phyloP scores from a whole-genome alignment of 2,329 filamentous ascomycete species.

The Ascochyta pisi region DNA sequence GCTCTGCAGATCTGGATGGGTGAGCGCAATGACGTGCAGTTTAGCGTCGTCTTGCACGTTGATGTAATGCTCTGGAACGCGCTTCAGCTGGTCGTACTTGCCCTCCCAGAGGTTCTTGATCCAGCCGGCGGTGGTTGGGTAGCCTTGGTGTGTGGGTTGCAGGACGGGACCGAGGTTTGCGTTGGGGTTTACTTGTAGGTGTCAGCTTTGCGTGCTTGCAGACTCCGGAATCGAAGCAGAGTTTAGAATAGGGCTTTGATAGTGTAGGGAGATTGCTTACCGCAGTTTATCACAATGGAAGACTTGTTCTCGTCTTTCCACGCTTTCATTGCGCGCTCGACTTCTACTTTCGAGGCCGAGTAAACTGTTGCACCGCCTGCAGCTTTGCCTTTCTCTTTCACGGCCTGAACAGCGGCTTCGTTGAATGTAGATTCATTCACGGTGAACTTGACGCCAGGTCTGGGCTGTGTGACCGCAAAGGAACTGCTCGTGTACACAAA shows the following conservation, averaged over 20 bases:
- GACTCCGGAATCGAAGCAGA: too few relatives aligned
- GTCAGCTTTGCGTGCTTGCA: too few relatives aligned
- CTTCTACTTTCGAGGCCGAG: constrained; percentile 55
- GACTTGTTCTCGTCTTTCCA: constrained; percentile 55
- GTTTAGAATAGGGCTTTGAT: too few relatives aligned
- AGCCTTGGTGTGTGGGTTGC: constrained; percentile 43
- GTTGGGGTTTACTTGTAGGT: constrained; percentile 33
- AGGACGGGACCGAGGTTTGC: constrained; percentile 48
- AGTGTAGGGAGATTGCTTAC: too few relatives aligned
- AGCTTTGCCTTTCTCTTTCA: constrained; percentile 22
- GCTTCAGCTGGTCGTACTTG: constrained; percentile 33
- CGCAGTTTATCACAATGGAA: constrained; percentile 53
- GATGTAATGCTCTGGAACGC: constrained; percentile 29
- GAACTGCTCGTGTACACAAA: constrained; percentile 56
- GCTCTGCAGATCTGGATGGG: constrained; percentile 54
- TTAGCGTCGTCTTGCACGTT: constrained; percentile 47
- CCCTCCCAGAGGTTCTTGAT: constrained; percentile 30
- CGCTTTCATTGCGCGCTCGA: constrained; percentile 57
- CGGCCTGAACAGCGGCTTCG: constrained; percentile 42
- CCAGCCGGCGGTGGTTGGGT: constrained; percentile 40
- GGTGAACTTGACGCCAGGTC: constrained; percentile 41
- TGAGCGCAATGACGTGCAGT: constrained; percentile 61
- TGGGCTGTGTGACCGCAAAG: constrained; percentile 44
- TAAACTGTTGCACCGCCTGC: constrained; percentile 44
- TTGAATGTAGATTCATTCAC: constrained; percentile 50